phyloP scores from a whole-genome alignment of 2,329 filamentous ascomycete genomes.

The Didymella sp. region DNA sequence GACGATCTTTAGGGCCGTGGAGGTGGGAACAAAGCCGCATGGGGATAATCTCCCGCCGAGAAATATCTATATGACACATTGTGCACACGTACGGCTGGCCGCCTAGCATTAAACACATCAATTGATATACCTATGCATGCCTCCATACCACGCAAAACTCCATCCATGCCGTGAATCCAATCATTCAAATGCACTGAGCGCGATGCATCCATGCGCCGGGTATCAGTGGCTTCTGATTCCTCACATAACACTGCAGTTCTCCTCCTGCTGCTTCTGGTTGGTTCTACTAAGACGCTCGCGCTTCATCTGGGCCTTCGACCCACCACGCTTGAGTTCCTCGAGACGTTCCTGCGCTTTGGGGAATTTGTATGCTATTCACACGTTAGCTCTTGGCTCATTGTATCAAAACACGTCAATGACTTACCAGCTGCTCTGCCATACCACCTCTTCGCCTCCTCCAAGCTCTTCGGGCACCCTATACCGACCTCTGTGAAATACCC shows the following conservation, averaged over 20 bases:
- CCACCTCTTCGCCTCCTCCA: slow-evolving; percentile 97
- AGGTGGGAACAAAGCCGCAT: no score
- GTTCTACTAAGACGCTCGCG: slow-evolving; percentile 82
- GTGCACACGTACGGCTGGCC: no score
- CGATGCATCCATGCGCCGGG: not conserved
- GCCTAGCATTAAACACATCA: not conserved
- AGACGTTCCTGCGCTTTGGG: slow-evolving; percentile 90
- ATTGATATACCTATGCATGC: not conserved
- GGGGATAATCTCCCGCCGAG: no score
- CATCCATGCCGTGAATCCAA: not conserved
- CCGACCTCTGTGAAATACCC: slow-evolving; percentile 97
- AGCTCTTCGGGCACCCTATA: slow-evolving; percentile 82
- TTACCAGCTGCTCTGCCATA: slow-evolving; percentile 96
- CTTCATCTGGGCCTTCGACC: slow-evolving; percentile 74
- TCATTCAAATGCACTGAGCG: no score
- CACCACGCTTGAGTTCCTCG: slow-evolving; percentile 86
- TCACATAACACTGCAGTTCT: slow-evolving; percentile 83
- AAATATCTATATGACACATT: no score
- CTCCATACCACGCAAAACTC: not conserved
- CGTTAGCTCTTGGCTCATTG: slow-evolving; percentile 18
- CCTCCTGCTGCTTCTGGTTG: slow-evolving; percentile 84
- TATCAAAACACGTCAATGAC: slow-evolving; percentile 49
- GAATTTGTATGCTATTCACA: slow-evolving; percentile 80
- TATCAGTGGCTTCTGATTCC: not conserved
- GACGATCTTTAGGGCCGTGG: no score